Evolutionary conservation across 2,329 filamentous ascomycete genomes (phyloP).

Genomic region (Dichotomopilus funicola): DNA sequence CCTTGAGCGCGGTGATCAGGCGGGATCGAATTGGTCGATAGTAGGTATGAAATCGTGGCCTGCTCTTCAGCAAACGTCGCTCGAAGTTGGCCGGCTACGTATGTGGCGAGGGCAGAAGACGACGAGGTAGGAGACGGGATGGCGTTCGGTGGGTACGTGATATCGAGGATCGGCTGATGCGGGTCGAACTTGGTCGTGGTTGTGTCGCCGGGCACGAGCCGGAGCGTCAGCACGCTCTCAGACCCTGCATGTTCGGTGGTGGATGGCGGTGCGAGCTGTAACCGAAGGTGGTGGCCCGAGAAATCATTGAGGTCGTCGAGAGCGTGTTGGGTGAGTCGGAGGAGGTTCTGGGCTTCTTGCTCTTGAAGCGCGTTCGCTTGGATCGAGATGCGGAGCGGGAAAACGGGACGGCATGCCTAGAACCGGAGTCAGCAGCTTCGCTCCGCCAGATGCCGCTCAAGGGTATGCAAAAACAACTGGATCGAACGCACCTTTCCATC

Average conservation of each 20-base stretch:
- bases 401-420: slow-evolving; percentile 80
- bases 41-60: slow-evolving; percentile 69
- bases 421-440: neutral
- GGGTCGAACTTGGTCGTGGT: slow-evolving; percentile 59
- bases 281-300: slow-evolving; percentile 71
- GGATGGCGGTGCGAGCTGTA: slow-evolving; percentile 51
- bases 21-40: slow-evolving; percentile 53
- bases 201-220: slow-evolving; percentile 58
- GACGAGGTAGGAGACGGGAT: slow-evolving; percentile 61
- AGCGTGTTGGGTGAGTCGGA: slow-evolving; percentile 76
- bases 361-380: slow-evolving; percentile 60
- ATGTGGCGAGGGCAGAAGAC: slow-evolving; percentile 67
- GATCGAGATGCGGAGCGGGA: slow-evolving; percentile 76
- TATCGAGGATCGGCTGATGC: slow-evolving; percentile 64
- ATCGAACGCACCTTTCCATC: slow-evolving; percentile 65
- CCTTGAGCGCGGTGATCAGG: slow-evolving; percentile 40
- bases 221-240: slow-evolving; percentile 61
- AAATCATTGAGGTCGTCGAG: slow-evolving; percentile 85
- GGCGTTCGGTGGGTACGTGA: slow-evolving; percentile 67
- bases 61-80: slow-evolving; percentile 82
- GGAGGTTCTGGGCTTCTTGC: slow-evolving; percentile 63
- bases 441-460: neutral
- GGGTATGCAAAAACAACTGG: neutral
- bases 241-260: slow-evolving; percentile 31
- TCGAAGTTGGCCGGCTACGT: slow-evolving; percentile 71